These are phyloP conservation scores for Ophiostoma ips DNA, from an alignment of 2,329 filamentous ascomycete genomes.

Conservation along the genomic window DNA sequence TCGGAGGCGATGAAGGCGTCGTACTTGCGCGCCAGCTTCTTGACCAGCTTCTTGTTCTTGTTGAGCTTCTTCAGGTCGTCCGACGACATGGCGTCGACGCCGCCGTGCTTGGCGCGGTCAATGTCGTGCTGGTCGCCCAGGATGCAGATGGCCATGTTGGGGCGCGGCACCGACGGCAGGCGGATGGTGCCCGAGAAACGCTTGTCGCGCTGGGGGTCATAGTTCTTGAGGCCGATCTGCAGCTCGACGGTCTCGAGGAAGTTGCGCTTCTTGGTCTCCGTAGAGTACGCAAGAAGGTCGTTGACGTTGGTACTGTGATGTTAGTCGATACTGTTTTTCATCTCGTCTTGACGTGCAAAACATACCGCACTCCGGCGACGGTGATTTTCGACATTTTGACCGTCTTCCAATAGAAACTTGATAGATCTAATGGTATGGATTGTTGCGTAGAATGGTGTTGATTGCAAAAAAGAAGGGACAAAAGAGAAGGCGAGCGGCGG, in stretches of 20 bases:
- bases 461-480: not conserved
- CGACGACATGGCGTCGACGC: constrained; percentile 93
- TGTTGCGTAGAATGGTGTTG: constrained; percentile 12
- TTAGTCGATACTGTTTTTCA: constrained; percentile 3
- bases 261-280: constrained; percentile 91
- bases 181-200: constrained; percentile 99
- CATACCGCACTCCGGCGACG: constrained; percentile 23
- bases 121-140: constrained; percentile 83
- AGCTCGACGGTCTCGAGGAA: constrained; percentile 48
- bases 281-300: constrained; percentile 86
- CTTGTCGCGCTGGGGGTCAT: constrained; percentile 99
- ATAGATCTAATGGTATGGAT: constrained; percentile 19
- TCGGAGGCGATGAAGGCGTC: constrained; percentile 98
- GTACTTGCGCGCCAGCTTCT: constrained; percentile 99
- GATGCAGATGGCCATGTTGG: constrained; percentile 33
- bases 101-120: constrained; percentile 98
- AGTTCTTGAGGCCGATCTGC: constrained; percentile 86
- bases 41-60: constrained; percentile 99
- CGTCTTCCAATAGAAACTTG: constrained; percentile 44
- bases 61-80: constrained; percentile 99
- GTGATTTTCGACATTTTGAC: constrained; percentile 60
- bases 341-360: not conserved
- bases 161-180: constrained; percentile 82
- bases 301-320: constrained; percentile 61
- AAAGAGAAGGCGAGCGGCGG: not conserved